A percentile compares a stretch with the other conserved stretches of the same genome.
phyloP scores from a whole-genome alignment of 73 alveolate genomes.

The Paramecium sexaurelia region DNA sequence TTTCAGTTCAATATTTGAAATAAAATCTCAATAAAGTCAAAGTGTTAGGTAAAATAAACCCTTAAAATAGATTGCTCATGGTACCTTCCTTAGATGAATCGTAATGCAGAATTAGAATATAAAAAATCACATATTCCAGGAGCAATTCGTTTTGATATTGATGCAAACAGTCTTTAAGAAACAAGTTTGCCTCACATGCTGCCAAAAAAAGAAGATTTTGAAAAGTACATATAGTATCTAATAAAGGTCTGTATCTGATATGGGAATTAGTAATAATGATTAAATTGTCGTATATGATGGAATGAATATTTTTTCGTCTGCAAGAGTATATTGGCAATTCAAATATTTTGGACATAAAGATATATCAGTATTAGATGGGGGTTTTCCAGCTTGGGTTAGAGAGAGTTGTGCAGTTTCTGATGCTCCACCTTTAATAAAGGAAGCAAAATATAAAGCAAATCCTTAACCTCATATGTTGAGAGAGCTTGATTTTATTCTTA shows the following conservation, averaged over 20 bases:
- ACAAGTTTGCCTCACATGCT: conserved; percentile 65
- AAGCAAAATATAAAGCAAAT: not conserved
- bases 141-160: conserved; percentile 46
- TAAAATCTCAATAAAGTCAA: conserved; percentile 33
- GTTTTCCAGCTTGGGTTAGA: conserved; percentile 68
- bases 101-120: conserved; percentile 44
- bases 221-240: not conserved
- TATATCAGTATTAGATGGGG: conserved; percentile 73
- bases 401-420: conserved; percentile 63
- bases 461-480: not conserved
- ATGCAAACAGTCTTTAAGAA: not conserved
- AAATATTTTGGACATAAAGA: conserved; percentile 71
- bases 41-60: not conserved
- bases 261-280: conserved; percentile 63
- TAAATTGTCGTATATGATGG: conserved; percentile 69
- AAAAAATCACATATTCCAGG: conserved; percentile 40
- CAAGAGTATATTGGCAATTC: conserved; percentile 73
- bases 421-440: conserved; percentile 54
- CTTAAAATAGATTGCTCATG: conserved; percentile 14
- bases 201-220: conserved; percentile 66
- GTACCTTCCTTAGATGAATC: conserved; percentile 31
- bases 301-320: conserved; percentile 66
- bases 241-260: conserved; percentile 39
- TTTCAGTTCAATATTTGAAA: not conserved
- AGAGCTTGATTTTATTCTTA: not conserved